Base-by-base conservation (phyloP, 495 filamentous ascomycete species). In the Daldinia caldariorum region DNA sequence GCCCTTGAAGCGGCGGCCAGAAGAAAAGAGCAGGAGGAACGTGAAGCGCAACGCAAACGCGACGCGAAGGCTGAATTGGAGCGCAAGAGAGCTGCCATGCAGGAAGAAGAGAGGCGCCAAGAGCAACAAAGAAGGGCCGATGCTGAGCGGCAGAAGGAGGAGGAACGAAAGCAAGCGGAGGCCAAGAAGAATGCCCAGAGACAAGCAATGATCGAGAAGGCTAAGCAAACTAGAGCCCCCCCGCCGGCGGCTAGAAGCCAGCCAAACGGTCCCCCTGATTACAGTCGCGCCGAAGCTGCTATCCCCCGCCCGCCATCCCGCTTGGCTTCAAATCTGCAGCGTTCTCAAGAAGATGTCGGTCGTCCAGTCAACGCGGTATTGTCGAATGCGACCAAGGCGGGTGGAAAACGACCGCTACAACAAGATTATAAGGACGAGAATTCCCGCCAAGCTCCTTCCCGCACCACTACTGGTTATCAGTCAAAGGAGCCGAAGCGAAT, bases 1-100 rank as follows among this genome's bases (percentile, higher is more conserved):
- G 89, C 84, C 56, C 83, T 86, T 26, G 87, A 89, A 38, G 82
- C 85, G 29, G 89, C 88, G n/a, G 91, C 90, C 51, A 87, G 86
- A 70, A 92, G 92, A 77, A 92, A 89, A 70, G 91, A 94, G 70
- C 87, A 90, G 72, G 92, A 95, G 70, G 91, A 94, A 74, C 87
- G 86, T 37, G 91, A 90, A 49, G 86, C 87, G 16, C 89, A 92
- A 68, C 88, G 89, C n/a, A 93, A 90, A 73, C 89, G 89, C 31
- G 91, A 96, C 29, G 89, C 89, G 34, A 92, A 92, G 77, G 86
- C 86, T 0, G 92, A 94, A 70, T 77, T 89, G 26, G 93, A 95
- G 70, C 89, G 91, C 57, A 93, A 91, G 78, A 85, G 90, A 60
- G 87, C 89, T 55, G 85, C 84, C 6, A 80, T 82, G 51, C 82